Evolutionary conservation across 352 stramenopile species (phyloP).

Genomic region (Thraustochytrium striatum): DNA sequence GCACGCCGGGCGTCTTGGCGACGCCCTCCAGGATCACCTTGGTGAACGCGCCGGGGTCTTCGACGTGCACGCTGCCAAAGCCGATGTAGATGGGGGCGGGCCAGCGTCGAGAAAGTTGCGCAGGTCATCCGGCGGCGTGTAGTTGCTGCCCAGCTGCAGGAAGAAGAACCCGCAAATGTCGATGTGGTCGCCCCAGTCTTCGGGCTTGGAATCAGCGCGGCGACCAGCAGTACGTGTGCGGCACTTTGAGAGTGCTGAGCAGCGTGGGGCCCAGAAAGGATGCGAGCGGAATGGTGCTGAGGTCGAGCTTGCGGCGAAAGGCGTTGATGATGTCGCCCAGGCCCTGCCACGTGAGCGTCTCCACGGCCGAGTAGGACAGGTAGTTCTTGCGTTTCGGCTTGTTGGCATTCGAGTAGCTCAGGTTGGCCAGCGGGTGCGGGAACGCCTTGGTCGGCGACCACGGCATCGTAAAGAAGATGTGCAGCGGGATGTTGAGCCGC

Average conservation of each 20-base stretch:
- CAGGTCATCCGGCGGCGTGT: constrained; percentile 63
- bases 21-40: constrained; percentile 78
- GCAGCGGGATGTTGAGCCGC: constrained; percentile 71
- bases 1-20: constrained; percentile 61
- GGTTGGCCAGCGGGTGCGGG: constrained; percentile 77
- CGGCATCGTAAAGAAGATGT: constrained; percentile 88
- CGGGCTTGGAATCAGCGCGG: constrained; percentile 74
- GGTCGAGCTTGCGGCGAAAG: constrained; percentile 59
- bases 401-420: constrained; percentile 68
- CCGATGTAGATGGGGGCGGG: constrained; percentile 82
- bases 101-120: constrained; percentile 65
- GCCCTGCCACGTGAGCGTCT: constrained; percentile 70
- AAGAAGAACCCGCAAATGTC: background rate
- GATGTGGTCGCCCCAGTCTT: constrained; percentile 74
- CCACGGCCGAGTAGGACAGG: constrained; percentile 78
- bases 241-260: constrained; percentile 65
- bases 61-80: constrained; percentile 86
- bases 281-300: background rate
- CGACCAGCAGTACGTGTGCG: constrained; percentile 81
- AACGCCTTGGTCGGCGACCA: constrained; percentile 79
- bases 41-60: constrained; percentile 62
- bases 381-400: no score
- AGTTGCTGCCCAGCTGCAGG: constrained; percentile 55
- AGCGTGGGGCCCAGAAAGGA: background rate
- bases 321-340: constrained; percentile 71